Evolutionary conservation across 2,329 filamentous ascomycete genomes (phyloP).

Genomic region (Biscogniauxia mediterranea): DNA sequence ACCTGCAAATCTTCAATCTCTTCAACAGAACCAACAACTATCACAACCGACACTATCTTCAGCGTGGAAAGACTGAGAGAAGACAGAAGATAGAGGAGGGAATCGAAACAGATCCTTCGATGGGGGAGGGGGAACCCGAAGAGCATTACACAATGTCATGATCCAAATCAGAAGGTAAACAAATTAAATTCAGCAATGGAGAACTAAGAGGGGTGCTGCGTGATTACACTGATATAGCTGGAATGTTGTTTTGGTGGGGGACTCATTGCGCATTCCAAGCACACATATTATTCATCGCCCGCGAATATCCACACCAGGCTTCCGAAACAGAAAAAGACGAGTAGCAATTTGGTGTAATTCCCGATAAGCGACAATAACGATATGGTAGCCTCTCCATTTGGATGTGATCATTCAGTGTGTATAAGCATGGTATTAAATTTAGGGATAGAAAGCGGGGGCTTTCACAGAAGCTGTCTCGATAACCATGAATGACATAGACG

Average conservation of each 20-base stretch:
- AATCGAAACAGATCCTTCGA: background rate
- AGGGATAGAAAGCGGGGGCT: background rate
- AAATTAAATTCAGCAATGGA: background rate
- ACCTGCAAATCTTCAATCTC: background rate
- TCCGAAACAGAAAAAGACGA: conserved; percentile 2
- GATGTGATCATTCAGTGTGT: background rate
- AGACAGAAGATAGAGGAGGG: background rate
- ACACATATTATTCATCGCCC: background rate
- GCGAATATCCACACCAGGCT: background rate
- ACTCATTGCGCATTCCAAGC: background rate
- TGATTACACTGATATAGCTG: background rate
- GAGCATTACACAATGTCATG: background rate
- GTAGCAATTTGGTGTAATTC: background rate
- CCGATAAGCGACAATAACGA: background rate
- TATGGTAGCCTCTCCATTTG: background rate
- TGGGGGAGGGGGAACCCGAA: background rate
- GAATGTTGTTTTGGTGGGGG: conserved; percentile 1
- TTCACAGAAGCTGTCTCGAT: background rate
- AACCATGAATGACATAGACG: background rate
- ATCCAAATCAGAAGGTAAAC: conserved; percentile 2
- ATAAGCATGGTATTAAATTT: background rate
- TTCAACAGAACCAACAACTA: background rate
- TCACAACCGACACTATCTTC: background rate
- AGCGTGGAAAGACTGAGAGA: background rate
- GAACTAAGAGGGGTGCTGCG: background rate